These are phyloP conservation scores for Prunus dulcis DNA, from an alignment of 306 rosid genomes.

Conservation along the genomic window DNA sequence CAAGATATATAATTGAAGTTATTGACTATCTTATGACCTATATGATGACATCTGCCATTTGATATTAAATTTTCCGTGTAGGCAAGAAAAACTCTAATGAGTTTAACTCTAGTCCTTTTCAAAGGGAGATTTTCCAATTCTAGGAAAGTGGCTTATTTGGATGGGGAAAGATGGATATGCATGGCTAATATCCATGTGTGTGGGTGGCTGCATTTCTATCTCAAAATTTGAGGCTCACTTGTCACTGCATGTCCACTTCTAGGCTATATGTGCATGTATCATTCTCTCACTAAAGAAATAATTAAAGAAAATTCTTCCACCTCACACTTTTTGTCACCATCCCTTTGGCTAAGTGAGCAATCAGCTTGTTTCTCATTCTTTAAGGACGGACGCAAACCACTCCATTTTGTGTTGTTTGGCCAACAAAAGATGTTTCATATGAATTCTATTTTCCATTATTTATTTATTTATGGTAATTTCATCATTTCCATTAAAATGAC, in stretches of 20 bases:
- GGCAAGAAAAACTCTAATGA: not conserved
- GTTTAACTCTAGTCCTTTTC: not conserved
- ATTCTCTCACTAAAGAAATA: not conserved
- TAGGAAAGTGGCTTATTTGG: not conserved
- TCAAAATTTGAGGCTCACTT: not conserved
- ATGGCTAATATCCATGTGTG: not conserved
- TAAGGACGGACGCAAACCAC: not conserved
- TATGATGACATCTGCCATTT: not conserved
- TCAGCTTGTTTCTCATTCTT: not conserved
- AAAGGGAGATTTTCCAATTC: not conserved
- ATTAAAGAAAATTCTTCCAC: not conserved
- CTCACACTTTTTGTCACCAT: not conserved
- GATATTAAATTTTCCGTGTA: not conserved
- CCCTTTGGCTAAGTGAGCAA: not conserved
- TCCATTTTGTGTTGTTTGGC: not conserved
- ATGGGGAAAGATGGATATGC: not conserved
- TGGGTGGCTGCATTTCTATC: conserved; percentile 4
- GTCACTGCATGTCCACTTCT: not conserved
- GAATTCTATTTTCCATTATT: not conserved
- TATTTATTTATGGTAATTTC: no score
- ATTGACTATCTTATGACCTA: not conserved
- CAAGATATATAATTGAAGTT: not conserved
- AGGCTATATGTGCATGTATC: not conserved
- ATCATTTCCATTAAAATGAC: no score
- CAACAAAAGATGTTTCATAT: not conserved